Evolutionary conservation across 2,329 filamentous ascomycete genomes (phyloP), one percentile per base, ranked within the genome.

Genomic region (Epichloe gansuensis): DNA sequence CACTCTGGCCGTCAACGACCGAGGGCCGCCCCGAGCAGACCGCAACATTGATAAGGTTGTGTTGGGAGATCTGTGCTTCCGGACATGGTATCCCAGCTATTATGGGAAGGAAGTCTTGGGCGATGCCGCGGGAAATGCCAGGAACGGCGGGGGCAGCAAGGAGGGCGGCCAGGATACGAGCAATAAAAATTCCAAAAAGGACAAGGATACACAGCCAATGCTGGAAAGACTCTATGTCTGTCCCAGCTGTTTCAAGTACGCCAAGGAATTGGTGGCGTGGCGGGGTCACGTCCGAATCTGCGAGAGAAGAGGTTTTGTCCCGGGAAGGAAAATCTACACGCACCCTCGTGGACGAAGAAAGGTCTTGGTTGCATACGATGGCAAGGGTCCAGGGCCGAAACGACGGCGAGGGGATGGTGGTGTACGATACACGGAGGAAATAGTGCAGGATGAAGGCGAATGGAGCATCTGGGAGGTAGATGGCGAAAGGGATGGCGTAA

Each of bases 391-490:
- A 17, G 66, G 66, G 7, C 56, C 64, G 47, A 71, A 72, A 63
- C 66, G 69, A 58, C 64, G 69, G 51, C 60, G 63, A 23, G 63
- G 65, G 15, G 67, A 69, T 42, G 63, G 66, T 3, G 64, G 60
- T 27, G 60, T 64, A 34, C 66, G 66, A 23, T 68, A 69, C 41
- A 62, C 69, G 3, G 72, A 76, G 53, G 69, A 73, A 52, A 60
- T 70, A n/a, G 66, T 74, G 4, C 64, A 69, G 36, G 72, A 85
- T 48, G 77, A 86, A 57, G 85, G 83, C 47, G 83, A 85, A 59
- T 94, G 90, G 76, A 84, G 86, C 55, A 82, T 98, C 8, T 93
- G 89, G 79, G 88, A 95, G 67, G 82, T 97, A 7, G 93, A 98
- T 64, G 93, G 93, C 21, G 89, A 90, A 63, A 80, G 84, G 58